Base-by-base conservation (phyloP, 352 stramenopile genomes). In the Blastocystis sp. region DNA sequence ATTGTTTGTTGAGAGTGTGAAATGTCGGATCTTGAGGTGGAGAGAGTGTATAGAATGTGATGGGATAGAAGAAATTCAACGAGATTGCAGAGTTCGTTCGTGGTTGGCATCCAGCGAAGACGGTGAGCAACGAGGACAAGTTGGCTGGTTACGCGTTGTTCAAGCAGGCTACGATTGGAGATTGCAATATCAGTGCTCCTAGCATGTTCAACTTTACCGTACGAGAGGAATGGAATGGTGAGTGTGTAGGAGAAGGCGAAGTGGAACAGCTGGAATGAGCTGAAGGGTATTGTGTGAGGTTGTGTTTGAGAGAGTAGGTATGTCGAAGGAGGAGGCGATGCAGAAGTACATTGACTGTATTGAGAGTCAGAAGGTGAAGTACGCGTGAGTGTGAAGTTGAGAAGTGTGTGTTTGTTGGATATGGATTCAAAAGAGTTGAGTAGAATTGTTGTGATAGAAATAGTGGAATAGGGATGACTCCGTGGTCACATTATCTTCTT, bases 141-240 rank as follows among this genome's bases (percentile, higher is more conserved):
- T 91, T 95, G 78, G 88, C 89, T 32, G 88, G 94, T 61, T 95
- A 95, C 90, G 90, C 91, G n/a, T 90, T 91, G 87, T 95, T 90
- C 90, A 95, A 95, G 90, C 92, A 95, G 88, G 91, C 91, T 53
- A 94, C 91, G 1, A 88, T 93, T 29, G 92, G 92, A 21, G 91
- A 95, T 90, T 93, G 92, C 90, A 93, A 90, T 87, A 93, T 64
- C 14, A 24, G 32, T 73, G 92, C 91, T 86, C 92, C 92, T 3
- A 92, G 92, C 72, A 95, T 94, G 90, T 59, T 81, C 54, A 49
- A 67, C 32, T 81, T 81, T 11, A 81, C 49, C 40, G 69, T 81
- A 63, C 21, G 44, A 21, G 29, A n/a, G 11, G 24, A 44, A 4
- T 64, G 18, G n/a, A 18, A 3, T 36, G 3, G n/a, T 29, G 46